Base-by-base conservation (phyloP, 257 asterid genomes). In the Gardenia jasminoides region DNA sequence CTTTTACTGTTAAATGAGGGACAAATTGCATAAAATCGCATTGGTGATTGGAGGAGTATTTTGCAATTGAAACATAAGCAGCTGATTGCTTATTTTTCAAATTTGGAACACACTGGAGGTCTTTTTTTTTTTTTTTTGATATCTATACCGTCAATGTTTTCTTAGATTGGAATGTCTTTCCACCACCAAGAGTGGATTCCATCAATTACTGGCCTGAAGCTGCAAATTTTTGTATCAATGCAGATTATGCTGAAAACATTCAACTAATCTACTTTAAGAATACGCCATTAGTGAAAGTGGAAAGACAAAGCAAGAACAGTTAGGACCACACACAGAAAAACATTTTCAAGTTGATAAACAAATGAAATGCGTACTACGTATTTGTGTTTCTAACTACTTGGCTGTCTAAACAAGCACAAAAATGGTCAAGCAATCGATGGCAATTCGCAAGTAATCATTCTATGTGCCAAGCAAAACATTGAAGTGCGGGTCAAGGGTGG, bases 281-380 rank as follows among this genome's bases (percentile, higher is more conserved):
- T 70, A 26, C 31, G 81, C 78, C 59, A 79, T 36, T 71, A 22
- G 41, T 31, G 26, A 81, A 81, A 71, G 61, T 19, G 79, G 1
- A 16, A 62, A 67, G 39, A n/a, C n/a, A 68, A 72, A 73, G 79
- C 59, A 48, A 54, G 43, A 71, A 24, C 54, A 79, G 16, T 12
- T 8, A 59, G 52, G 77, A 43, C 65, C 77, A 46, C 72, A 43
- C 31, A 16, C 82, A n/a, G 47, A 65, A 61, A 59, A 70, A 16
- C 1, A 65, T 54, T 56, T 58, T 61, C 82, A 44, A 36, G 31
- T 54, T 79, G 16, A 36, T 65, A 30, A 50, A 41, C n/a, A 6
- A 47, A 7, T 47, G 65, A 70, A 20, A 31, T 5, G 19, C 66
- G 19, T 68, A 22, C 20, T 68, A 8, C 7, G 2, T 6, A 16